A percentile compares a stretch with the other conserved stretches of the same genome.
Evolutionary conservation across 202 grass and related monocot species (phyloP).

Genomic region (Panicum virgatum): DNA sequence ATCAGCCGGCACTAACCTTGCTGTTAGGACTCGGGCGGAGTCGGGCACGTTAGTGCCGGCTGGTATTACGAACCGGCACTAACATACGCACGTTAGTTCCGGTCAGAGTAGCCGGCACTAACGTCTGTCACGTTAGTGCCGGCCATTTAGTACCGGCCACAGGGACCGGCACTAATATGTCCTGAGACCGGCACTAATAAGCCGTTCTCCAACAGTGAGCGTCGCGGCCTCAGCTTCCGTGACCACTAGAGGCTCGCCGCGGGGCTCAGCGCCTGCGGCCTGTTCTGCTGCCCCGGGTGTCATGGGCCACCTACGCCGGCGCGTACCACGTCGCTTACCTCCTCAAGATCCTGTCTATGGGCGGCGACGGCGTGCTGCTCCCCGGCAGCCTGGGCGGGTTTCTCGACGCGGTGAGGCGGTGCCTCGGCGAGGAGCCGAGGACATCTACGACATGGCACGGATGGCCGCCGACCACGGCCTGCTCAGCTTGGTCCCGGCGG

Average conservation of each 20-base stretch:
- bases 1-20: no score
- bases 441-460: slow-evolving; percentile 30
- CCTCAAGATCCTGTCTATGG: background rate
- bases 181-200: no score
- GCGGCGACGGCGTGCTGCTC: background rate
- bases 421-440: background rate
- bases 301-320: slow-evolving; percentile 11
- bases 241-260: background rate
- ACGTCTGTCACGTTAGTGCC: no score
- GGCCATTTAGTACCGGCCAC: no score
- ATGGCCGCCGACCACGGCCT: background rate
- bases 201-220: no score
- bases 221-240: slow-evolving; percentile 15
- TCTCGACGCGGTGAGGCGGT: background rate
- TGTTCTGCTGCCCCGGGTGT: background rate
- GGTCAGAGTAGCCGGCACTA: no score
- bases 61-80: no score
- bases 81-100: no score
- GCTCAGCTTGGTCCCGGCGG: background rate
- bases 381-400: background rate
- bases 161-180: no score
- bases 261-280: background rate
- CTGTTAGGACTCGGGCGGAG: no score
- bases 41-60: no score
- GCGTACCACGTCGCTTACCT: slow-evolving; percentile 33